Conservation (phyloP, 225 moss, liverwort and hornwort species). For the Bryoerythrophyllum caledonicum region DNA sequence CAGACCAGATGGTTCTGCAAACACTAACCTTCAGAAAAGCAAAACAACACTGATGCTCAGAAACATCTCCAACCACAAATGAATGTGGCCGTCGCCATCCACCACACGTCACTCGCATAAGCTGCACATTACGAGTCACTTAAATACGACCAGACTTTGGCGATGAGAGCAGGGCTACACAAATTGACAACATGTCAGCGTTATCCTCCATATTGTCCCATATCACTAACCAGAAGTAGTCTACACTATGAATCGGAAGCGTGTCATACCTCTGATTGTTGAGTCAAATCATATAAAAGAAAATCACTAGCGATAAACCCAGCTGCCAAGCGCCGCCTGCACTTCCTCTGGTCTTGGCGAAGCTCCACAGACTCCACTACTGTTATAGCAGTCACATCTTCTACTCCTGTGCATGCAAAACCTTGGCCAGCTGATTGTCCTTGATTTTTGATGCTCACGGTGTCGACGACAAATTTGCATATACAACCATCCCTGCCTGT, state of each 20-base stretch:
- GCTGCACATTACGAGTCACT: conserved; percentile 47
- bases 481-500: conserved; percentile 98
- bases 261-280: conserved; percentile 72
- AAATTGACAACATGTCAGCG: background rate
- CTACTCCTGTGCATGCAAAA: conserved; percentile 72
- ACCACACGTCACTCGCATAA: conserved; percentile 87
- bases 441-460: conserved; percentile 8
- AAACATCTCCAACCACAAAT: conserved; percentile 61
- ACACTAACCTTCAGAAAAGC: conserved; percentile 79
- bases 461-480: conserved; percentile 70
- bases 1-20: conserved; percentile 6
- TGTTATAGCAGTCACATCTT: conserved; percentile 79
- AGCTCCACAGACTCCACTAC: conserved; percentile 66
- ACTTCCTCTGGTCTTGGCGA: conserved; percentile 39
- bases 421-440: conserved; percentile 28
- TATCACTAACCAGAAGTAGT: background rate
- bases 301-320: conserved; percentile 90
- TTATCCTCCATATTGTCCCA: background rate
- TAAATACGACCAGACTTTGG: background rate
- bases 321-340: conserved; percentile 68
- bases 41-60: conserved; percentile 79
- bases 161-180: conserved; percentile 11
- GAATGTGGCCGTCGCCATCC: conserved; percentile 98
- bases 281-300: conserved; percentile 79
- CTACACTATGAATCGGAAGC: background rate